These are phyloP conservation scores for Tylopilus felleus DNA, from an alignment of 768 basidiomycete genomes.

Conservation along the genomic window DNA sequence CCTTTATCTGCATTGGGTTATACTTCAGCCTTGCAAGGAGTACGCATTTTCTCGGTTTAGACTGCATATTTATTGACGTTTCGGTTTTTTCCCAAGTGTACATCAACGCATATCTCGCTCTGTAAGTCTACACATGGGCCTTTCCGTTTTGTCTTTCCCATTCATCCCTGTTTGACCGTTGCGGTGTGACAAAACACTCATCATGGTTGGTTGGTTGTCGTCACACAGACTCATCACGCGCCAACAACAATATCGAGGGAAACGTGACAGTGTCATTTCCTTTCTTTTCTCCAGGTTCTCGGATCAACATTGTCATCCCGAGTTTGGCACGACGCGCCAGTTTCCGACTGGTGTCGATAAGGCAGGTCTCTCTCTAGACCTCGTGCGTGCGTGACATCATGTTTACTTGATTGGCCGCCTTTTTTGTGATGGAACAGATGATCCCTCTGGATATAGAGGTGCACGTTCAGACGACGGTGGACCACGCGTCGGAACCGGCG, in stretches of 20 bases:
- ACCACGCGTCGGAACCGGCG: slow-evolving; percentile 5
- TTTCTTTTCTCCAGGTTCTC: slow-evolving; percentile 42
- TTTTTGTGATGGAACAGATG: neutral
- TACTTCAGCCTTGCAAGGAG: slow-evolving; percentile 52
- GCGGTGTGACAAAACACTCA: neutral
- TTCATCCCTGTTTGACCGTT: no score
- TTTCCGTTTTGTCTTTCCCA: neutral
- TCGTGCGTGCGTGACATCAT: neutral
- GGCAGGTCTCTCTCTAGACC: neutral
- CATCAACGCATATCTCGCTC: slow-evolving; percentile 52
- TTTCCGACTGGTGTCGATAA: neutral
- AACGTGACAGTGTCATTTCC: slow-evolving; percentile 34
- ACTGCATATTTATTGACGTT: neutral
- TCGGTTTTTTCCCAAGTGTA: slow-evolving; percentile 39
- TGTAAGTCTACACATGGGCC: slow-evolving; percentile 15
- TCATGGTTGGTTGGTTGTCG: neutral
- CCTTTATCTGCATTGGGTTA: slow-evolving; percentile 51
- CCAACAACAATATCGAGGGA: slow-evolving; percentile 29
- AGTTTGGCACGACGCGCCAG: neutral
- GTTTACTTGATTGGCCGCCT: neutral
- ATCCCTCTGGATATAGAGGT: slow-evolving; percentile 4
- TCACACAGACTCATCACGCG: slow-evolving; percentile 44
- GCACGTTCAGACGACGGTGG: slow-evolving; percentile 12
- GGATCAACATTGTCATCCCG: neutral
- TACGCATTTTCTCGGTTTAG: slow-evolving; percentile 25